Evolutionary conservation across 2,329 filamentous ascomycete species (phyloP), one percentile per base, ranked within the genome.

Genomic region (Pezicula radicicola): DNA sequence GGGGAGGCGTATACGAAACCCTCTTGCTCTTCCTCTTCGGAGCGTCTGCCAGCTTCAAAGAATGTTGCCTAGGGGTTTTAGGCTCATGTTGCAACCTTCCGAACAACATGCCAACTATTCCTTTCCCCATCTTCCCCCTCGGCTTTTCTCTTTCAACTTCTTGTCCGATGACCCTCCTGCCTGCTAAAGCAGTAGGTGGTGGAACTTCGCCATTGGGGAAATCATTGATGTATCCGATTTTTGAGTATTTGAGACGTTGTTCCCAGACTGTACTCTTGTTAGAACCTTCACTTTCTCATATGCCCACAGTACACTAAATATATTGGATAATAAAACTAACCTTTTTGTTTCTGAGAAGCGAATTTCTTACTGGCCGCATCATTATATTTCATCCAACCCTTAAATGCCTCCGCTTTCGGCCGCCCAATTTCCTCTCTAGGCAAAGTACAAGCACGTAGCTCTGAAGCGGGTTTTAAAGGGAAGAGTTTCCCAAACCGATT

Each of bases 151-250:
- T 74, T 15, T 75, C 65, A 59, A 72, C 61, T 44, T 71, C 72
- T 56, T 74, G 62, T 50, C 73, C 66, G 40, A 72, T 71, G 53
- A 75, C 77, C 52, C 85, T 78, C 51, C 89, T 76, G 1, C 88
- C 88, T 1, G 88, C 91, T 9, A 96, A 71, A 0, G 92, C 89
- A 36, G 87, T 90, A 0, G 91, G 87, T 2, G 93, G 92, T 2
- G 93, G 92, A 1, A 72, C 74, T 65, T 97, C 92, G 0, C 83
- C 88, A 2, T 77, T 73, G 1, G 80, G 79, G 57, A 90, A 89
- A 0, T 33, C 30, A 33, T 80, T 77, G 46, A 88, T 80, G 56
- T 88, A 91, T 0, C 89, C 89, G 25, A 76, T 76, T 1, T 77
- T 75, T 67, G 92, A 80, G 55, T 94, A 89, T 58, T 83, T 83